Conservation (phyloP, 495 filamentous ascomycete species). For the Cercophora samala region DNA sequence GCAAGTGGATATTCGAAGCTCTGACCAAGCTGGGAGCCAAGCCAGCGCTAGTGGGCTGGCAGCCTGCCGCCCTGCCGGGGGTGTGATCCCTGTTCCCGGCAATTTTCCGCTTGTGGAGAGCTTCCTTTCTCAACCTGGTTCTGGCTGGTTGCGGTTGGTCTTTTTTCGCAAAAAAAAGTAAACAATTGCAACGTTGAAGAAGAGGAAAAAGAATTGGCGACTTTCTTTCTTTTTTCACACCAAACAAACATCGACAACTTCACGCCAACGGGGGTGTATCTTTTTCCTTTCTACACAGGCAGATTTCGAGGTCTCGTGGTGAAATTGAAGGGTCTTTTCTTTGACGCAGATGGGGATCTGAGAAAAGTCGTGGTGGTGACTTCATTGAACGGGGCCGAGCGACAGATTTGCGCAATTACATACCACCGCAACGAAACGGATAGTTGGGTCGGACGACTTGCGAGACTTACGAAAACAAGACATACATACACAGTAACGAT, state of each 20-base stretch:
- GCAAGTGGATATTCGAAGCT: slow-evolving; percentile 4
- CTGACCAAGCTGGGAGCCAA: slow-evolving; percentile 15
- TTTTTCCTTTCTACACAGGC: too few species aligned
- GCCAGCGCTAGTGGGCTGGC: not conserved
- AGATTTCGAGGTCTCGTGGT: not conserved
- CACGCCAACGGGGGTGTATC: not conserved
- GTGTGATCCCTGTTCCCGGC: slow-evolving; percentile 1
- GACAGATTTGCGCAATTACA: not conserved
- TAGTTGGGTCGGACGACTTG: not conserved
- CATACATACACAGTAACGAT: slow-evolving; percentile 24
- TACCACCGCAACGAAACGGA: not conserved
- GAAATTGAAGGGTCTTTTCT: not conserved
- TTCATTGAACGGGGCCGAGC: slow-evolving; percentile 3
- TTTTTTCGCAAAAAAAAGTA: not conserved
- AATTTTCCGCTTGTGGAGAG: not conserved
- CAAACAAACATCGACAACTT: not conserved
- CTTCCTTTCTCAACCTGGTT: not conserved
- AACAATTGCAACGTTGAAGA: not conserved
- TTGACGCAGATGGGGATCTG: slow-evolving; percentile 13
- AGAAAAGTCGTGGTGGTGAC: slow-evolving; percentile 7
- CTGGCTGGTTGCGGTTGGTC: not conserved
- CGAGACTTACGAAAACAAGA: not conserved
- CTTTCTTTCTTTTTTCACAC: slow-evolving; percentile 1
- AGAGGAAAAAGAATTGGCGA: not conserved
- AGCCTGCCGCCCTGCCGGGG: not conserved